Evolutionary conservation across 2,329 filamentous ascomycete genomes (phyloP).

Genomic region (Verruconis gallopava): DNA sequence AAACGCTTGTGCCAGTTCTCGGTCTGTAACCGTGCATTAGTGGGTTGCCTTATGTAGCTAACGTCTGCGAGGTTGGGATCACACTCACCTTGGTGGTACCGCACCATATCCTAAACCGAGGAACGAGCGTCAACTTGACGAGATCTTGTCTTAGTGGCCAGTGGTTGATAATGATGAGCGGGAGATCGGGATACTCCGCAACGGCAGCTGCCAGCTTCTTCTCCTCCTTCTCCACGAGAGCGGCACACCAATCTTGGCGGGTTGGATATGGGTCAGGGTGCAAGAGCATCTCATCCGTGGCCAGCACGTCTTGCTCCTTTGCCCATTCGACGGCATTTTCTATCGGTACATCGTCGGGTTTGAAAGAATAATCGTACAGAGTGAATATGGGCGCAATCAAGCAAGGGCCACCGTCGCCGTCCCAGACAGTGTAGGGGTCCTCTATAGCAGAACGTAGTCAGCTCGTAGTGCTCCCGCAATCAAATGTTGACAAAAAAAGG

Average conservation of each 20-base stretch:
- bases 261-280: conserved; percentile 32
- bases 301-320: conserved; percentile 30
- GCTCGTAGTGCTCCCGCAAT: too few species aligned
- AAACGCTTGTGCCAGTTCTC: conserved; percentile 33
- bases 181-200: conserved; percentile 19
- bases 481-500: too few species aligned
- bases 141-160: conserved; percentile 34
- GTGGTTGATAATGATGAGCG: conserved; percentile 32
- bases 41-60: not conserved
- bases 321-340: conserved; percentile 37
- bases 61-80: too few species aligned
- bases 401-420: conserved; percentile 36
- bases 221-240: conserved; percentile 27
- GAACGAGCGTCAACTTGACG: conserved; percentile 29
- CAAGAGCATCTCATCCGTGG: conserved; percentile 33
- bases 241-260: conserved; percentile 33
- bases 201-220: conserved; percentile 26
- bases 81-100: conserved; percentile 26
- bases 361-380: conserved; percentile 47
- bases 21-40: conserved; percentile 19
- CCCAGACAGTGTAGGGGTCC: conserved; percentile 41
- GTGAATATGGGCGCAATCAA: conserved; percentile 45
- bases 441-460: conserved; percentile 22
- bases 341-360: conserved; percentile 35
- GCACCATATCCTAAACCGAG: conserved; percentile 34